These are phyloP conservation scores for Herpetomonas samuelpessoai DNA, from an alignment of 208 protist species.

Conservation along the genomic window DNA sequence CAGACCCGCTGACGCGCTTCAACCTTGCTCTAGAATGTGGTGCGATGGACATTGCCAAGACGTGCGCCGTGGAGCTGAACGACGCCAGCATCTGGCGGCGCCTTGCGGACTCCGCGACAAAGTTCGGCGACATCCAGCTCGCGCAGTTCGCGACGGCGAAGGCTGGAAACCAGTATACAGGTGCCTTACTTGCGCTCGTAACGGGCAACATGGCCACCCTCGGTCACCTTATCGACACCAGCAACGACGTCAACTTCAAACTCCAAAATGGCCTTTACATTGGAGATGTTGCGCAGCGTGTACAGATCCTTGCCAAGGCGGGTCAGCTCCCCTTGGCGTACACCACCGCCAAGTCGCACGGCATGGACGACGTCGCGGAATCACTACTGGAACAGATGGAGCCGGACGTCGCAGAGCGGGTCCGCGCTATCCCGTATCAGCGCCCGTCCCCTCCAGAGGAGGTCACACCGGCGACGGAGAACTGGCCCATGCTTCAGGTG, in stretches of 20 bases:
- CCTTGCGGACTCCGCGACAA: constrained; percentile 92
- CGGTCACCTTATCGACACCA: constrained; percentile 89
- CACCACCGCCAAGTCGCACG: constrained; percentile 82
- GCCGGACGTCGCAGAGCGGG: constrained; percentile 40
- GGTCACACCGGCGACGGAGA: constrained; percentile 41
- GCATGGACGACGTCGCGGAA: constrained; percentile 79
- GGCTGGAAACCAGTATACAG: constrained; percentile 91
- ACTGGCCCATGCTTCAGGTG: constrained; percentile 83
- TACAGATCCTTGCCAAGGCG: constrained; percentile 73
- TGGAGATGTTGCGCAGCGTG: constrained; percentile 84
- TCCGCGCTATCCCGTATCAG: constrained; percentile 15
- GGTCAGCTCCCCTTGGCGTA: constrained; percentile 90
- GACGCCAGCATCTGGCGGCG: constrained; percentile 89
- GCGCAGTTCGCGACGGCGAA: constrained; percentile 95
- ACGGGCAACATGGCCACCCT: constrained; percentile 96
- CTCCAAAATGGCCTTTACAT: constrained; percentile 95
- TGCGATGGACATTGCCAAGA: constrained; percentile 93
- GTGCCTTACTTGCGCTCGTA: constrained; percentile 95
- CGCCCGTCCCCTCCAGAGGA: background rate
- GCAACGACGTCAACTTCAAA: constrained; percentile 84
- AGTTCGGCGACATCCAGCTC: constrained; percentile 95
- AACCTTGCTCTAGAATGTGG: constrained; percentile 98
- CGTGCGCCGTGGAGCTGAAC: constrained; percentile 91
- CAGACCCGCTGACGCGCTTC: constrained; percentile 96
- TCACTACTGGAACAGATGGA: constrained; percentile 44